A percentile compares a stretch with the other conserved stretches of the same genome.
These are phyloP conservation scores for Rutstroemia sp. DNA, from an alignment of 2,329 filamentous ascomycete genomes.

Conservation along the genomic window DNA sequence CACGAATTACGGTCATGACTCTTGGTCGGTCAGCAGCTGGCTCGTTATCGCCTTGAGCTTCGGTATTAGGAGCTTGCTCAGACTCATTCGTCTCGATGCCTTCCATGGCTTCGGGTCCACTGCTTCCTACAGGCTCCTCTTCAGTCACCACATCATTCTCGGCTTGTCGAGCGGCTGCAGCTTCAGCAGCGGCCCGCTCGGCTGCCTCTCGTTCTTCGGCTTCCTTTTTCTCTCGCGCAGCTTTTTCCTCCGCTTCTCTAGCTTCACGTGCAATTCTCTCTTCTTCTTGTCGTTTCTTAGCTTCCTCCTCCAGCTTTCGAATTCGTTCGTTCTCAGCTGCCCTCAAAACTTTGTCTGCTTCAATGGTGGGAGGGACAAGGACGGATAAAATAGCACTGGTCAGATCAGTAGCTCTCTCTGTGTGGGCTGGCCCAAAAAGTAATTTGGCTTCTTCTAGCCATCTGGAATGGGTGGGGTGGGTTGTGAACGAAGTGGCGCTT, in stretches of 20 bases:
- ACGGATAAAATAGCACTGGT: conserved; percentile 61
- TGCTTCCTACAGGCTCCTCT: conserved; percentile 22
- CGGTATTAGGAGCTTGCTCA: conserved; percentile 7
- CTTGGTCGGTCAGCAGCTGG: conserved; percentile 48
- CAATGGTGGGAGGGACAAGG: conserved; percentile 77
- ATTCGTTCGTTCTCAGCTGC: conserved; percentile 49
- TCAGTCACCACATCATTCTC: conserved; percentile 35
- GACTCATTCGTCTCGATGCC: conserved; percentile 55
- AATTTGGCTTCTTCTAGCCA: conserved; percentile 90
- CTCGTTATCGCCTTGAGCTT: conserved; percentile 27
- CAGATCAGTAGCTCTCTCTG: conserved; percentile 64
- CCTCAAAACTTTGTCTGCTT: conserved; percentile 67
- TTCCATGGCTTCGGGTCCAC: conserved; percentile 51
- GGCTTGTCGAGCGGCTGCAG: conserved; percentile 41
- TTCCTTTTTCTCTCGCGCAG: conserved; percentile 58
- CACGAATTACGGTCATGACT: conserved; percentile 75
- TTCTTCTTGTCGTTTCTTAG: conserved; percentile 55
- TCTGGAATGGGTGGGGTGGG: conserved; percentile 63
- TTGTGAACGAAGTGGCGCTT: conserved; percentile 45
- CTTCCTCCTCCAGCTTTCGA: conserved; percentile 51
- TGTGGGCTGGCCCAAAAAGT: conserved; percentile 62
- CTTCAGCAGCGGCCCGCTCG: conserved; percentile 46
- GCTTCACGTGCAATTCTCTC: conserved; percentile 61
- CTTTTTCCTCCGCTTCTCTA: conserved; percentile 63
- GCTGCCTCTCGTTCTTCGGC: conserved; percentile 61